Base-by-base conservation (phyloP, 306 rosid genomes). In the Acmispon strigosus region DNA sequence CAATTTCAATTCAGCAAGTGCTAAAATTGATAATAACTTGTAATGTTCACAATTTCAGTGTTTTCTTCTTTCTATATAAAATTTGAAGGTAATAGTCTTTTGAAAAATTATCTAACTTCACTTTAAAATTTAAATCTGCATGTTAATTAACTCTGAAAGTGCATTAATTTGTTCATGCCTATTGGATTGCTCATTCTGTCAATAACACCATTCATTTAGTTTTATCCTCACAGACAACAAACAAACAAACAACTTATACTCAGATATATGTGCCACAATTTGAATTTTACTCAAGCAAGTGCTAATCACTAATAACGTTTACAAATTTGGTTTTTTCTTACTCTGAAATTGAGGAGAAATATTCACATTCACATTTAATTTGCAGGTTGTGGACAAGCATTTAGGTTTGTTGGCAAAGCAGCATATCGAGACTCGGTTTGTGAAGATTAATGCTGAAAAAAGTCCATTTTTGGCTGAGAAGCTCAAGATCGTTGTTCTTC, bases 301-400 rank as follows among this genome's bases (percentile, higher is more conserved):
- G 39, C 37, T 55, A 62, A 50, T 27, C 16, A 41, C 19, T 15
- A 24, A 15, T 2, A 45, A 11, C 7, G 6, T 17, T 64, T 22
- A 5, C 9, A 2, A 39, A 16, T 72, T 49, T 65, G 62, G 24
- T 39, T 24, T 56, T 72, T 58, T 49, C 16, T 8, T 34, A 27
- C 43, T 11, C 5, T 32, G 62, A 4, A 56, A 22, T 63, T 27
- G 52, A 18, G 79, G 70, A 77, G 66, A 69, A 54, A 24, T 15
- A 63, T 72, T 42, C 49, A 78, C 78, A 56, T 73, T 41, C 24
- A 49, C 45, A 15, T 44, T 84, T 72, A 18, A 47, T 69, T 83
- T 77, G 71, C 86, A 94, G 99, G 99, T 94, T 74, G 32, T 89
- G 80, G 99, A 94, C 86, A 94, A 94, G 83, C 99, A 94, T 84